Base-by-base conservation (phyloP, 108 stramenopile species). In the Cyclostephanos invisitatus region DNA sequence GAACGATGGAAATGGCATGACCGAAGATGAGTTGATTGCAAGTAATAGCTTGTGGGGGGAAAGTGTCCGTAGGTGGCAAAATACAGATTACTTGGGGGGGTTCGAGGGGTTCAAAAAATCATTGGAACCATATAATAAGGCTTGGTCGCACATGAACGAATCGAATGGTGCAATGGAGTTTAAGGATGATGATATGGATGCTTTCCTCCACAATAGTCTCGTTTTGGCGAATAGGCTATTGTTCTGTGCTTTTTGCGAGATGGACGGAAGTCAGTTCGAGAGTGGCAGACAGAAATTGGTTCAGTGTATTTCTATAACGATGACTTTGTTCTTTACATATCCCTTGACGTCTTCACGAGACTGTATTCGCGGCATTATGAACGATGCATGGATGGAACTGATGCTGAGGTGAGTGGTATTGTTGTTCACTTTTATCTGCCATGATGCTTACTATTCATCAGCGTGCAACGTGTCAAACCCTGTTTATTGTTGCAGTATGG, bases 311-410 rank as follows among this genome's bases (percentile, higher is more conserved):
- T 85, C 82, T 7, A 70, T 87, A 71, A 11, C 66, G 55, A 61
- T 74, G 22, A 54, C 66, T 54, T 10, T 54, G 25, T 5, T 54
- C 21, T 54, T 54, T 54, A 24, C 22, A 27, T 14, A 42, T 74
- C 40, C 42, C 36, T 21, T 18, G 21, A 49, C 11, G 49, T 64
- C 40, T 47, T 25, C 38, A 62, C 57, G 40, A 7, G 18, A 38
- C 8, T 47, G 64, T 61, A 42, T 18, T 25, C 54, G 53, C 29
- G 1, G 49, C 42, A 51, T 65, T 21, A 70, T 80, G 77, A 58
- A 78, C 49, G 85, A 82, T 69, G 85, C 84, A 5, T 85, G 80
- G 77, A 85, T 87, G 87, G 87, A 87, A 48, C 74, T 85, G 9
- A 84, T 81, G 78, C 55, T 85, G 42, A 63, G 21, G 53, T 28